Evolutionary conservation across 129 eudicot species (phyloP).

Genomic region (Pulicaria dysenterica): DNA sequence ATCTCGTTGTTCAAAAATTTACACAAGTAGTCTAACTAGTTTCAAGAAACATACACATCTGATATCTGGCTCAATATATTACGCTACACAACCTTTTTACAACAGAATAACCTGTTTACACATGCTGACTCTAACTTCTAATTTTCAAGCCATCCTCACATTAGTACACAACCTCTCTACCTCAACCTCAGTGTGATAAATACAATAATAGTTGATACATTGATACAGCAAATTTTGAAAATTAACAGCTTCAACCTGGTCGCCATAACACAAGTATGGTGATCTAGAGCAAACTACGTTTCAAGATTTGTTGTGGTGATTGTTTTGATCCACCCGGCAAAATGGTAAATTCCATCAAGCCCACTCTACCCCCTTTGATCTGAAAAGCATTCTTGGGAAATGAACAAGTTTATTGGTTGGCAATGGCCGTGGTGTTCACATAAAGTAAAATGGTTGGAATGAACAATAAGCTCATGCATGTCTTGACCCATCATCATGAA

Average conservation of each 20-base stretch:
- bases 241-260: not conserved
- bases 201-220: conserved; percentile 19
- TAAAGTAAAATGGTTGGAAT: not conserved
- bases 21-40: not conserved
- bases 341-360: conserved; percentile 27
- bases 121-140: conserved; percentile 26
- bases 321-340: conserved; percentile 7
- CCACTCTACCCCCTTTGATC: not conserved
- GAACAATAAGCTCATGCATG: conserved; percentile 48
- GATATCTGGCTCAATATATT: conserved; percentile 11
- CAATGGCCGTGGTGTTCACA: no score
- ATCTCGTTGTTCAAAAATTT: not conserved
- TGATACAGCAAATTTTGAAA: conserved; percentile 21
- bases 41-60: conserved; percentile 25
- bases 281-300: conserved; percentile 8
- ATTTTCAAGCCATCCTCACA: conserved; percentile 7
- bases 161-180: not conserved
- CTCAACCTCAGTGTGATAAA: not conserved
- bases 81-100: conserved; percentile 37
- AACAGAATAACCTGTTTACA: conserved; percentile 28
- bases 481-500: conserved; percentile 81
- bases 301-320: conserved; percentile 16
- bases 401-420: conserved; percentile 28
- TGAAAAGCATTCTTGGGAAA: conserved; percentile 12
- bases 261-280: conserved; percentile 1